A percentile compares a stretch with the other conserved stretches of the same genome.
These are phyloP conservation scores for Trichoderma reesei DNA, from an alignment of 495 filamentous ascomycete genomes.

Conservation along the genomic window DNA sequence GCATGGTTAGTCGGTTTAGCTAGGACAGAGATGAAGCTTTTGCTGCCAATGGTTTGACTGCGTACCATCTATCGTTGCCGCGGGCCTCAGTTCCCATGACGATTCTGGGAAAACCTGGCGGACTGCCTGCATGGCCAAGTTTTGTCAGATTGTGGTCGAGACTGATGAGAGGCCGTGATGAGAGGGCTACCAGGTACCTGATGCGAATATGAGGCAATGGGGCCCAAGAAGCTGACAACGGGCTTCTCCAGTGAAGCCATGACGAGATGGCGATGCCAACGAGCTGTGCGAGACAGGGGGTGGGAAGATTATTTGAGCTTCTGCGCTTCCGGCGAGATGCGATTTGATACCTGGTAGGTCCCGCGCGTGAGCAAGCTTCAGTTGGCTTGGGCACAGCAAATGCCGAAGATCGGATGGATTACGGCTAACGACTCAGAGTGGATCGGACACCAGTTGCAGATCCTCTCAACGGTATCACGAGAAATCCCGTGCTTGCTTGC, in stretches of 20 bases:
- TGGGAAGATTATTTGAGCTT: neutral
- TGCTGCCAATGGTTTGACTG: neutral
- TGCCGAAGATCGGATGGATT: constrained; percentile 4
- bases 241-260: constrained; percentile 18
- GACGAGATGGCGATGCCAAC: neutral
- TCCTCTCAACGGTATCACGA: neutral
- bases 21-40: neutral
- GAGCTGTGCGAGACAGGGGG: neutral
- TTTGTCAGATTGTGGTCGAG: neutral
- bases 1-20: constrained; percentile 8
- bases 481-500: neutral
- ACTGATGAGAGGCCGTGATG: neutral
- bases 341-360: neutral
- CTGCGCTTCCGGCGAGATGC: neutral
- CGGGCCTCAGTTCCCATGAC: constrained; percentile 46
- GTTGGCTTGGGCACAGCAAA: neutral
- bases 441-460: neutral
- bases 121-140: constrained; percentile 45
- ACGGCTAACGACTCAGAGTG: neutral
- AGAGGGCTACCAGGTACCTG: constrained; percentile 77
- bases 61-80: constrained; percentile 53
- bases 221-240: constrained; percentile 73
- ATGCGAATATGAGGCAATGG: constrained; percentile 77
- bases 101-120: constrained; percentile 48
- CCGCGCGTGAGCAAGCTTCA: neutral